phyloP scores from a whole-genome alignment of 768 basidiomycete genomes.

The Hericium alpestre region DNA sequence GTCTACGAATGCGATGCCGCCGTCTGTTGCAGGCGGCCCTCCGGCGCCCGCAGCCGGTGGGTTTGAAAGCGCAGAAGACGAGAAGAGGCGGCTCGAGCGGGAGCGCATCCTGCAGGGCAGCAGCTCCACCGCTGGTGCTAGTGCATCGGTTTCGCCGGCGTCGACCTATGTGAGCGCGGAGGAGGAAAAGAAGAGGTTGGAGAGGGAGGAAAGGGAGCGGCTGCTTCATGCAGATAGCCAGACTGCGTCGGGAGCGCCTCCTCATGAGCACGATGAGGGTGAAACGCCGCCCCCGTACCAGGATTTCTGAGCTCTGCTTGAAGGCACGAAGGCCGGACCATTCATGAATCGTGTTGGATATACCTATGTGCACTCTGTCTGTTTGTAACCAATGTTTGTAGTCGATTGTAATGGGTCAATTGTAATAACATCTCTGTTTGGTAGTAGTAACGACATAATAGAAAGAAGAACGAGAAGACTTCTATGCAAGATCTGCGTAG shows the following conservation, averaged over 20 bases:
- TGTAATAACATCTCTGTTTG: too few species aligned
- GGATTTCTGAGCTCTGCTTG: slow-evolving; percentile 20
- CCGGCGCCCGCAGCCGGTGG: slow-evolving; percentile 5
- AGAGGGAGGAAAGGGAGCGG: slow-evolving; percentile 58
- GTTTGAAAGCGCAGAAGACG: slow-evolving; percentile 47
- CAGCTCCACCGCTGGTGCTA: not conserved
- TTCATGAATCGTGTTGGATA: too few species aligned
- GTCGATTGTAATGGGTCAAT: too few species aligned
- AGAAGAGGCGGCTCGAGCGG: slow-evolving; percentile 52
- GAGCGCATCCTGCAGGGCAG: slow-evolving; percentile 31
- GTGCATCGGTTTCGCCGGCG: slow-evolving; percentile 3
- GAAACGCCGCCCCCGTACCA: slow-evolving; percentile 34
- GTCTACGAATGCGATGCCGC: too few species aligned
- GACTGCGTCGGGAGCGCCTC: slow-evolving; percentile 11
- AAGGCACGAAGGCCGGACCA: too few species aligned
- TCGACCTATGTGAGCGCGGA: slow-evolving; percentile 35
- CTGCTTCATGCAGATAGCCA: slow-evolving; percentile 13
- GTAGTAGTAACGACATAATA: too few species aligned
- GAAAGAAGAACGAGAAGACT: too few species aligned
- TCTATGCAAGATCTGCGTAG: too few species aligned
- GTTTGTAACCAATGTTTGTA: too few species aligned
- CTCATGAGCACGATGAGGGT: slow-evolving; percentile 18
- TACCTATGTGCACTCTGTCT: too few species aligned
- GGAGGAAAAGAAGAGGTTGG: slow-evolving; percentile 51
- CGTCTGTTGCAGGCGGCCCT: not conserved